Conservation (phyloP, 2,329 filamentous ascomycete genomes). For the Cylindrodendrum hubeiense region DNA sequence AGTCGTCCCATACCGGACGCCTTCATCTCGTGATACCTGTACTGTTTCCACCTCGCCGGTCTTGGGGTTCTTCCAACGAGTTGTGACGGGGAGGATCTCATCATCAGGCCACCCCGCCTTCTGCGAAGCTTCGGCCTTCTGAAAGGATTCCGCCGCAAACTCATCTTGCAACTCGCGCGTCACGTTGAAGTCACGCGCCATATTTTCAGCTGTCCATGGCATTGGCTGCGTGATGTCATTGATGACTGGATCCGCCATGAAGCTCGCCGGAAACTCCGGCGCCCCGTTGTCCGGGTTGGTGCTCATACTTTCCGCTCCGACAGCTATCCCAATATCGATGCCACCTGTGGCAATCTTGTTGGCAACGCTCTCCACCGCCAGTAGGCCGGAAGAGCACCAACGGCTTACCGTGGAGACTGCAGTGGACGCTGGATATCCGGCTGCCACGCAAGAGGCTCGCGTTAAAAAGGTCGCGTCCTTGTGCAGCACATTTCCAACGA, state of each 20-base stretch:
- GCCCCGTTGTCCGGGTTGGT: slow-evolving; percentile 13
- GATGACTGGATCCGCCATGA: not conserved
- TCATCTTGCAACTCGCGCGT: slow-evolving; percentile 74
- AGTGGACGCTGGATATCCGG: slow-evolving; percentile 79
- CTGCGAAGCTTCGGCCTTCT: slow-evolving; percentile 76
- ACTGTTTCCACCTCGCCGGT: not conserved
- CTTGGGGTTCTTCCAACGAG: slow-evolving; percentile 7
- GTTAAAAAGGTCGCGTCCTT: slow-evolving; percentile 76
- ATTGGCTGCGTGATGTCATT: slow-evolving; percentile 72
- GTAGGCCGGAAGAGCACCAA: slow-evolving; percentile 81
- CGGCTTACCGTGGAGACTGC: slow-evolving; percentile 77
- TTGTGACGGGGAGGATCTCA: slow-evolving; percentile 66
- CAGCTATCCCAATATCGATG: slow-evolving; percentile 77
- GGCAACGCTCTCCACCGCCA: slow-evolving; percentile 80
- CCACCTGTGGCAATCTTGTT: slow-evolving; percentile 75
- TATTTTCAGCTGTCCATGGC: slow-evolving; percentile 83
- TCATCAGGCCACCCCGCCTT: slow-evolving; percentile 81
- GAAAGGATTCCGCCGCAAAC: slow-evolving; percentile 76
- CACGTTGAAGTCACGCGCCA: slow-evolving; percentile 79
- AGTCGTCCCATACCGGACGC: slow-evolving; percentile 78
- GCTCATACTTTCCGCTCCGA: slow-evolving; percentile 79
- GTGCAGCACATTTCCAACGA: slow-evolving; percentile 76
- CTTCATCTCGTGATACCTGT: slow-evolving; percentile 77
- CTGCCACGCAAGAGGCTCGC: slow-evolving; percentile 55
- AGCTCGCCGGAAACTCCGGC: not conserved